Base-by-base conservation (phyloP, 495 filamentous ascomycete species). In the Polyplosphaeria fusca region DNA sequence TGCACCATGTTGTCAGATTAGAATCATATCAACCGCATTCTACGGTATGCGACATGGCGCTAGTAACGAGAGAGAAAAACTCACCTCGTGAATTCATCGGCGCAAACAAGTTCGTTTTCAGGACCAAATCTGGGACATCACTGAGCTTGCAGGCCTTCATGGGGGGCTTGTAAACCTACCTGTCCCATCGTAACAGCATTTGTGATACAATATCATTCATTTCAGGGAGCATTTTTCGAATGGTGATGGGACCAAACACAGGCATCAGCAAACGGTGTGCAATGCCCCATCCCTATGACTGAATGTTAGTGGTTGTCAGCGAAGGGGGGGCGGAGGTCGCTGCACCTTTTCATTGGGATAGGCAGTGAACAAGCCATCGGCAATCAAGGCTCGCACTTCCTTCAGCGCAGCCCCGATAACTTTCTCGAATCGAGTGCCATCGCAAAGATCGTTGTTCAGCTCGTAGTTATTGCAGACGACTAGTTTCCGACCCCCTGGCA, bases 291-390 rank as follows among this genome's bases (percentile, higher is more conserved):
- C 80, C 82, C 47, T 55, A 35, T 3, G 11, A n/a, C n/a, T n/a
- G 2, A 19, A 3, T 32, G 22, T 23, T 37, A 39, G 16, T 16
- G 38, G 3, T 5, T 9, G 20, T 41, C 14, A 28, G n/a, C 3
- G 35, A 44, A 35, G 19, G 51, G 45, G 9, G 79, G n/a, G n/a
- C n/a, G n/a, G n/a, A n/a, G n/a, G n/a, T n/a, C n/a, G n/a, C n/a
- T n/a, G n/a, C n/a, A n/a, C n/a, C n/a, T n/a, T 73, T 61, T 88
- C 85, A 0, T 74, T 79, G 5, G 70, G 58, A 12, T 73, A 68
- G 0, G 85, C 84, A 0, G 84, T 87, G 66, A 90, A 88, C n/a
- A 90, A 72, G 20, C 86, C 86, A 67, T 88, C 83, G 22, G 79
- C 71, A 2, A 0, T 82, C 72, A n/a, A 76, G 79, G 55, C 80